phyloP scores from a whole-genome alignment of 768 basidiomycete species.

The Lactifluus hygrophoroides region DNA sequence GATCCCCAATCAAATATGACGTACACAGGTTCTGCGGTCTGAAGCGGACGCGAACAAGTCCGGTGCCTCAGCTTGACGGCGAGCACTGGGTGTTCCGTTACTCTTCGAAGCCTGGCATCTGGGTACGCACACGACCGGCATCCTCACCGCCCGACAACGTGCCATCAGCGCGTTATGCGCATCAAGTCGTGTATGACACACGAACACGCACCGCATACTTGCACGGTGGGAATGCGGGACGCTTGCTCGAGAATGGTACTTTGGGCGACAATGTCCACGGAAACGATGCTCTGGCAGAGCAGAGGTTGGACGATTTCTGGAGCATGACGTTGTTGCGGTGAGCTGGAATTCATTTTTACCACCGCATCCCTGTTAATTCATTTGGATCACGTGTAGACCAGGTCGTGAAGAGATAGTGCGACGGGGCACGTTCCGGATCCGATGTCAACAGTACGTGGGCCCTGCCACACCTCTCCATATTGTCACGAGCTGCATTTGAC shows the following conservation, averaged over 20 bases:
- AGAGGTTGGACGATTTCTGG: conserved; percentile 22
- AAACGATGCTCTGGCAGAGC: conserved; percentile 12
- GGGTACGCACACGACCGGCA: conserved; percentile 33
- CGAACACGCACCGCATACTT: conserved; percentile 48
- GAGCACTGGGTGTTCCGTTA: conserved; percentile 68
- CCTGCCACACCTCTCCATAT: neutral
- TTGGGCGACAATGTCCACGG: conserved; percentile 17
- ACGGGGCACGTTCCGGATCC: conserved; percentile 51
- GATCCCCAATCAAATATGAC: neutral
- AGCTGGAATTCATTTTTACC: too few species aligned
- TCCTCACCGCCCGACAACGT: neutral
- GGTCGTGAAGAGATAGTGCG: conserved; percentile 55
- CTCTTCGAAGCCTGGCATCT: conserved; percentile 47
- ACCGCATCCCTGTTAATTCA: too few species aligned
- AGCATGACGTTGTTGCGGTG: conserved; percentile 37
- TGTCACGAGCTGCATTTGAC: neutral
- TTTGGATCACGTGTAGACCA: conserved; percentile 36
- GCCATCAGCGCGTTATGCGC: conserved; percentile 63
- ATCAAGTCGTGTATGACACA: conserved; percentile 69
- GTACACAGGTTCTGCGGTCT: conserved; percentile 52
- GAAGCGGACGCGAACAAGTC: conserved; percentile 34
- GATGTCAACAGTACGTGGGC: conserved; percentile 59
- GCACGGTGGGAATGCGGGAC: conserved; percentile 72
- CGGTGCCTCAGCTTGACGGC: conserved; percentile 37
- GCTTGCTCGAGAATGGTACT: conserved; percentile 21